Evolutionary conservation across 2,329 filamentous ascomycete species (phyloP).

Genomic region (Macrophomina phaseolina): DNA sequence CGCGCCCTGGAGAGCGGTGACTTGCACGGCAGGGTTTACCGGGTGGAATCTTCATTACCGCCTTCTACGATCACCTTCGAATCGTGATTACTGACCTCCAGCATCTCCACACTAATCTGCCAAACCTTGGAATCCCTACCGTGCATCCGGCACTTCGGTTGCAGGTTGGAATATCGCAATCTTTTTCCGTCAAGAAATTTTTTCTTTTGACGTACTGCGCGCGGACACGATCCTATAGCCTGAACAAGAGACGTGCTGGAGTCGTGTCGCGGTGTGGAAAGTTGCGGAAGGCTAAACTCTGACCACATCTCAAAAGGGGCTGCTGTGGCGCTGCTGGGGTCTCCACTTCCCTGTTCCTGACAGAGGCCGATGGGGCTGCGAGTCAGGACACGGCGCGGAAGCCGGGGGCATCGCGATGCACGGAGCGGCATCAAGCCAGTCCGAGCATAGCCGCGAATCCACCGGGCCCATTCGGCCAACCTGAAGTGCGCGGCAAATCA

Average conservation of each 20-base stretch:
- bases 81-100: slow-evolving; percentile 16
- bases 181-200: background rate
- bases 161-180: slow-evolving; percentile 13
- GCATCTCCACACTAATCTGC: slow-evolving; percentile 16
- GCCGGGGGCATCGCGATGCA: background rate
- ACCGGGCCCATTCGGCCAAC: background rate
- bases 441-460: slow-evolving; percentile 4
- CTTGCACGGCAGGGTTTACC: slow-evolving; percentile 14
- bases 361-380: background rate
- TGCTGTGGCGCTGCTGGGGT: slow-evolving; percentile 7
- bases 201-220: too few relatives aligned
- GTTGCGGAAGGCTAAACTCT: slow-evolving; percentile 7
- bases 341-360: slow-evolving; percentile 16
- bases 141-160: slow-evolving; percentile 4
- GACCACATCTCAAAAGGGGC: slow-evolving; percentile 11
- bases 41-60: slow-evolving; percentile 11
- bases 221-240: background rate
- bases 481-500: slow-evolving; percentile 3
- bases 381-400: background rate
- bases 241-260: background rate
- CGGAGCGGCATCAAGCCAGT: background rate
- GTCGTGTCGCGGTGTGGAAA: background rate
- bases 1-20: slow-evolving; percentile 18
- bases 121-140: slow-evolving; percentile 5
- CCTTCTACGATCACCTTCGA: slow-evolving; percentile 8